These are phyloP conservation scores for Trametes gibbosa DNA, from an alignment of 768 basidiomycete species.

Conservation along the genomic window DNA sequence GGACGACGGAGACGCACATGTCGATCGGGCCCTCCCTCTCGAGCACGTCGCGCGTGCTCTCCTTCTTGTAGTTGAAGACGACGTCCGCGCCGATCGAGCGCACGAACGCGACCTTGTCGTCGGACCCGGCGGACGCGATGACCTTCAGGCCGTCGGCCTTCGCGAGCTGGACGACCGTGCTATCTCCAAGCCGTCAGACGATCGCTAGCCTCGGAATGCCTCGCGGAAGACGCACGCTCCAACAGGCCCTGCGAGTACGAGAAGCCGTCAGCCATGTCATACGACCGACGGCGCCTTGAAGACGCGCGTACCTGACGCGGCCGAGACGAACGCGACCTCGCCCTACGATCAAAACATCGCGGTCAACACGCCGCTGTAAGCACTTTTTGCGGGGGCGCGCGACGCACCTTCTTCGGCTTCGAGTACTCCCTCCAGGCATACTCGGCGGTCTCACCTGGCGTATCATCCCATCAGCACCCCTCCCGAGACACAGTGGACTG, in stretches of 20 bases:
- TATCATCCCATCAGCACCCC: background rate
- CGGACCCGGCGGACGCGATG: slow-evolving; percentile 67
- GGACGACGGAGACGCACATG: slow-evolving; percentile 23
- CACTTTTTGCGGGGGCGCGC: too few species aligned
- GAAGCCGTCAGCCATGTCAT: too few species aligned
- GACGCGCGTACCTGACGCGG: slow-evolving; percentile 29
- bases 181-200: background rate
- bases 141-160: slow-evolving; percentile 51
- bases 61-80: slow-evolving; percentile 73
- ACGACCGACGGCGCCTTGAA: too few species aligned
- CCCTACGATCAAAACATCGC: slow-evolving; percentile 32
- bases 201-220: too few species aligned
- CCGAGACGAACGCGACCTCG: slow-evolving; percentile 47
- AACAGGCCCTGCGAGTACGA: slow-evolving; percentile 37
- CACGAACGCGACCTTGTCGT: slow-evolving; percentile 68
- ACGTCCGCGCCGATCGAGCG: slow-evolving; percentile 64
- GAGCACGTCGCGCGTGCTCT: slow-evolving; percentile 49
- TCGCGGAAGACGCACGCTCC: slow-evolving; percentile 47
- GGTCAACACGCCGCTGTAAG: too few species aligned
- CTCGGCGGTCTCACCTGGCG: slow-evolving; percentile 33
- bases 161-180: slow-evolving; percentile 41
- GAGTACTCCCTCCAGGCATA: slow-evolving; percentile 42
- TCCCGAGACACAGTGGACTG: background rate
- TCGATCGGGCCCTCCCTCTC: slow-evolving; percentile 55
- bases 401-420: slow-evolving; percentile 34